These are phyloP conservation scores for Arxiozyma slooffiae DNA, from an alignment of 1,139 yeast species.

Conservation along the genomic window DNA sequence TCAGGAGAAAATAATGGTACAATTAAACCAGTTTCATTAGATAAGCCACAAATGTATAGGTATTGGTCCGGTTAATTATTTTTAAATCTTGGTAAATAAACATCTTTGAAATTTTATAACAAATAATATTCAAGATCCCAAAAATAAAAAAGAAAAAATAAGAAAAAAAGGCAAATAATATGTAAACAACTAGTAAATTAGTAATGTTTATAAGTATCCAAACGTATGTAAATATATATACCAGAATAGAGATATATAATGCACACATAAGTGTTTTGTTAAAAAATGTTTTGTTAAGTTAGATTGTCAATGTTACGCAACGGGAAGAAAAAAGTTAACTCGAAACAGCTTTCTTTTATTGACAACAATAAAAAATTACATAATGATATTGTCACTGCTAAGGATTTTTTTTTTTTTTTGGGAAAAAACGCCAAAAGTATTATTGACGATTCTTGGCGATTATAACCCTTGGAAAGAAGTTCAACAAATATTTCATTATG, in stretches of 20 bases:
- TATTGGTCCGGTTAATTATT: constrained; percentile 56
- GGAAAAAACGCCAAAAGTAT: too few relatives aligned
- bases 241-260: not conserved
- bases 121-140: not conserved
- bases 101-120: not conserved
- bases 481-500: too few relatives aligned
- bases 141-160: not conserved
- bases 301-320: not conserved
- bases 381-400: too few relatives aligned
- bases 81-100: not conserved
- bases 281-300: too few relatives aligned
- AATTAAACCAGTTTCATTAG: constrained; percentile 65
- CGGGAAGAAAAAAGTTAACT: not conserved
- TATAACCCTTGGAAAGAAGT: too few relatives aligned
- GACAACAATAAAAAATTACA: too few relatives aligned
- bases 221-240: not conserved
- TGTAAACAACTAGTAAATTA: not conserved
- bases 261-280: not conserved
- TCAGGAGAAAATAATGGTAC: constrained; percentile 24
- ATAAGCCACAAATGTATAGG: constrained; percentile 75
- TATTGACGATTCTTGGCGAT: too few relatives aligned
- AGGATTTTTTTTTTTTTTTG: too few relatives aligned
- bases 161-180: not conserved
- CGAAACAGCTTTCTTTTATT: not conserved
- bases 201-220: not conserved